Evolutionary conservation across 2,329 filamentous ascomycete genomes (phyloP).

Genomic region (Exophiala phaeomuriformis): DNA sequence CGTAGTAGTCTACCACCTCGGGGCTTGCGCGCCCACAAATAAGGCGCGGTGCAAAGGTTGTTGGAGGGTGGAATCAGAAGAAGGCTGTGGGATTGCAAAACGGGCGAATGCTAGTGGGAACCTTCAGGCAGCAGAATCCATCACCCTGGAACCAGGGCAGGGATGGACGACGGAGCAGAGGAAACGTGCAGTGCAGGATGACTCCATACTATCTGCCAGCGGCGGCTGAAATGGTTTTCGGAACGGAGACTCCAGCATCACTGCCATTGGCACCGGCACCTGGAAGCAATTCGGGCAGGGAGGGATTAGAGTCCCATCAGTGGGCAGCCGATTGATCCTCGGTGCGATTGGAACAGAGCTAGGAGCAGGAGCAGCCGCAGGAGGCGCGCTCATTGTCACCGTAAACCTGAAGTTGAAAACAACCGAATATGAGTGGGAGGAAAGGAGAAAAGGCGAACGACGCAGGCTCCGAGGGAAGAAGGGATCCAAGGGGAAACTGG

Average conservation of each 20-base stretch:
- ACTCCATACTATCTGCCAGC: no score
- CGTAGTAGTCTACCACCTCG: not conserved
- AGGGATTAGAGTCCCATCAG: not conserved
- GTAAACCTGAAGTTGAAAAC: not conserved
- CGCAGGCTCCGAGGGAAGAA: not conserved
- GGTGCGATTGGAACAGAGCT: no score
- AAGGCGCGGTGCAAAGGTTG: not conserved
- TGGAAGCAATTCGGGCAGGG: not conserved
- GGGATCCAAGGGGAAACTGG: not conserved
- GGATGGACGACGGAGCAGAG: not conserved
- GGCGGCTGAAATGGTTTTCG: no score
- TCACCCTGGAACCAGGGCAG: not conserved
- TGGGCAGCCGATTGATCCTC: not conserved
- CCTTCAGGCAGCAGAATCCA: not conserved
- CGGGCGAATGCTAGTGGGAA: not conserved
- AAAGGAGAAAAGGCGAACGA: not conserved
- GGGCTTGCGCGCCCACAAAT: not conserved
- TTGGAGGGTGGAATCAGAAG: slow-evolving; percentile 1
- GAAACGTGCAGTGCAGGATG: no score
- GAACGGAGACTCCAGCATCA: no score
- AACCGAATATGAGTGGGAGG: not conserved
- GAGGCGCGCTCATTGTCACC: not conserved
- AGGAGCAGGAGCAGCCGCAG: not conserved
- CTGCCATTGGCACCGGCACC: no score
- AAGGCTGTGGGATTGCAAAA: slow-evolving; percentile 3